Evolutionary conservation across 1,139 yeast species (phyloP).

Genomic region (Kodamaea plutei): DNA sequence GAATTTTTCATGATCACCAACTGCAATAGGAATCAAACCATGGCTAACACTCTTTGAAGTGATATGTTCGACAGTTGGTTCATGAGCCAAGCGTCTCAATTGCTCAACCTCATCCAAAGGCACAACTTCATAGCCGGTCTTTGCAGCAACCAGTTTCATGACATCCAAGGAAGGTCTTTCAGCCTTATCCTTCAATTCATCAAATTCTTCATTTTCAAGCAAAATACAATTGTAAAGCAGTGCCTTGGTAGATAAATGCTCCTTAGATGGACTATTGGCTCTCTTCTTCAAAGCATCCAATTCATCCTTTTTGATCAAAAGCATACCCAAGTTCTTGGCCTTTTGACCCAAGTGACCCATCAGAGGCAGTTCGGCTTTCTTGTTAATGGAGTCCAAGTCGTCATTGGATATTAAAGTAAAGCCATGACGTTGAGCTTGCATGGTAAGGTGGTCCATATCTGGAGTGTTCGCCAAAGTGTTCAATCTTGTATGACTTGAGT

Average conservation of each 20-base stretch:
- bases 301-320: conserved; percentile 19
- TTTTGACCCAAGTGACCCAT: conserved; percentile 11
- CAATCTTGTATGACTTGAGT: conserved; percentile 17
- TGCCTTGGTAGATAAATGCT: conserved; percentile 17
- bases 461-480: conserved; percentile 15
- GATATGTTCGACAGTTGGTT: conserved; percentile 16
- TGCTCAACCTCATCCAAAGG: conserved; percentile 1
- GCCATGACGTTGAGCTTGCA: conserved; percentile 8
- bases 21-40: conserved; percentile 6
- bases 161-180: conserved; percentile 6
- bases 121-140: conserved; percentile 3
- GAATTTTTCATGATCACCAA: conserved; percentile 6
- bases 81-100: conserved; percentile 14
- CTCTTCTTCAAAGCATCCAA: conserved; percentile 16
- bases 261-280: conserved; percentile 8
- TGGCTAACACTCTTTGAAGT: conserved; percentile 4
- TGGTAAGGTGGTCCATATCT: conserved; percentile 11
- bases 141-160: conserved; percentile 3
- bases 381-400: conserved; percentile 6
- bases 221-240: conserved; percentile 16
- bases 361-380: conserved; percentile 9
- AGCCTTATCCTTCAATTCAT: conserved; percentile 9
- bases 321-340: conserved; percentile 16
- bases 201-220: conserved; percentile 17
- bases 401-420: conserved; percentile 4